These are phyloP conservation scores for Metschnikowia koreensis DNA, from an alignment of 805 yeast species.

Conservation along the genomic window DNA sequence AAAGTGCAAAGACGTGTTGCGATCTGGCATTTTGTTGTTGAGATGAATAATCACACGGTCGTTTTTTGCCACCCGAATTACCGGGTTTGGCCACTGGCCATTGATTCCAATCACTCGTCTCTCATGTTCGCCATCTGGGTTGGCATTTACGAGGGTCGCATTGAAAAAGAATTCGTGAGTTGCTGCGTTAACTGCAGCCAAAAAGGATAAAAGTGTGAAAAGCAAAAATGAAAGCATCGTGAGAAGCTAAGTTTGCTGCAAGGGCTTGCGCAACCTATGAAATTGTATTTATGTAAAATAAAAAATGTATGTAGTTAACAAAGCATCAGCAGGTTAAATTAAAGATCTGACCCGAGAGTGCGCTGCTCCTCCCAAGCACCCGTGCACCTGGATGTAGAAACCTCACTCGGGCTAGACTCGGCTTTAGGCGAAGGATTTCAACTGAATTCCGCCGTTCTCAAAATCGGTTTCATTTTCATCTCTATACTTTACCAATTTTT, in stretches of 20 bases:
- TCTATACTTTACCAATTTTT: constrained; percentile 39
- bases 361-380: background rate
- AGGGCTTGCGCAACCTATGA: background rate
- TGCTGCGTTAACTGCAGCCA: constrained; percentile 16
- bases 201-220: constrained; percentile 5
- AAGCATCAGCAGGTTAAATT: background rate
- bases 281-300: no score
- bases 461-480: background rate
- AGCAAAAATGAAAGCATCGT: background rate
- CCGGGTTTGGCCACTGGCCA: constrained; percentile 44
- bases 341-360: background rate
- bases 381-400: background rate
- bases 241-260: background rate
- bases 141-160: constrained; percentile 40
- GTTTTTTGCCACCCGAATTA: constrained; percentile 33
- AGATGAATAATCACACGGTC: constrained; percentile 42
- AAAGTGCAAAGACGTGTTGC: constrained; percentile 43
- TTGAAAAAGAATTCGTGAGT: constrained; percentile 38
- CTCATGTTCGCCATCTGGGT: constrained; percentile 55
- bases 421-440: constrained; percentile 45
- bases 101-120: constrained; percentile 61
- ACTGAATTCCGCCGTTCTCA: constrained; percentile 37
- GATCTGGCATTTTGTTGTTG: constrained; percentile 32
- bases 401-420: background rate
- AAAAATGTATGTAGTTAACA: background rate